Evolutionary conservation across 805 yeast genomes (phyloP).

Genomic region (Naumovozyma baii): DNA sequence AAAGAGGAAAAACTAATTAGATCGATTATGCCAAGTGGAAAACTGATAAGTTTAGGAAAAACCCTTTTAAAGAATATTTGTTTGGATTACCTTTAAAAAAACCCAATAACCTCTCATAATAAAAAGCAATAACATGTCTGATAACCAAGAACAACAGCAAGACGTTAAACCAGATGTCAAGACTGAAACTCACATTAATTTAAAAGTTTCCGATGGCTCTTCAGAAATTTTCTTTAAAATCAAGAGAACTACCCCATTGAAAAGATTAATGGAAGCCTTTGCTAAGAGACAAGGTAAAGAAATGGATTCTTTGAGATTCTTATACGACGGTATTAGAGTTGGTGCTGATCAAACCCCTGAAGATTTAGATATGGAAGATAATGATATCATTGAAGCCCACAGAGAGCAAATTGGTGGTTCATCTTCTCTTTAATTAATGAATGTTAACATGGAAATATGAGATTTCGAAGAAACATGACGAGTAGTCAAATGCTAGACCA

Average conservation of each 20-base stretch:
- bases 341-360: slow-evolving; percentile 87
- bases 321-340: slow-evolving; percentile 89
- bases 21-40: too few relatives aligned
- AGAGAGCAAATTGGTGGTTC: slow-evolving; percentile 78
- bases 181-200: slow-evolving; percentile 76
- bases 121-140: too few relatives aligned
- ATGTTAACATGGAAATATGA: not conserved
- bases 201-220: slow-evolving; percentile 88
- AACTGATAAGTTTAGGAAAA: too few relatives aligned
- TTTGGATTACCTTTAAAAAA: too few relatives aligned
- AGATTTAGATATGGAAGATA: slow-evolving; percentile 85
- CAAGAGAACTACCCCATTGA: slow-evolving; percentile 83
- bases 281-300: slow-evolving; percentile 96
- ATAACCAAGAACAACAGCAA: slow-evolving; percentile 19
- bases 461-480: too few relatives aligned
- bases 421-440: not conserved
- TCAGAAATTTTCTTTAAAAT: slow-evolving; percentile 94
- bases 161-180: slow-evolving; percentile 43
- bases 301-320: slow-evolving; percentile 70
- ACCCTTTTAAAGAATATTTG: too few relatives aligned
- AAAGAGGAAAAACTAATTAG: too few relatives aligned
- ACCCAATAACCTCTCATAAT: too few relatives aligned
- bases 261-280: slow-evolving; percentile 93
- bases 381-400: slow-evolving; percentile 94
- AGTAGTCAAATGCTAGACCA: too few relatives aligned